Base-by-base conservation (phyloP, 1,139 yeast species). In the Lodderomyces theae region DNA sequence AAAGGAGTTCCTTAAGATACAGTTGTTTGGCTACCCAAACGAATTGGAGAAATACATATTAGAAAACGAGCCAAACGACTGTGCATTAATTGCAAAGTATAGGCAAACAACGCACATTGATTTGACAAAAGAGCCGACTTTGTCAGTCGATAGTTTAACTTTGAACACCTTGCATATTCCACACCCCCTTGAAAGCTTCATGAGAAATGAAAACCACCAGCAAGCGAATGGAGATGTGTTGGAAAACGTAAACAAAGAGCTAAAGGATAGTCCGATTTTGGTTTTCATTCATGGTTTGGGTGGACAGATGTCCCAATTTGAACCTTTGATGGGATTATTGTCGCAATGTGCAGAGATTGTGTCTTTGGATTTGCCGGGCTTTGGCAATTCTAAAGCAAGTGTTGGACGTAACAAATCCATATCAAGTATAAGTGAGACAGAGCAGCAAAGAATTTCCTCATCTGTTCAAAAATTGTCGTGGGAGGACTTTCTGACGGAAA, bases 231-330 rank as follows among this genome's bases (percentile, higher is more conserved):
- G 42, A 30, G 61, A 45, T 35, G 41, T 34, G n/a, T 39, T 50
- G n/a, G 42, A 53, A 3, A 57, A 60, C 37, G 62, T 73, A 12
- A 37, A 34, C 17, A 49, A 54, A 13, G 72, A 72, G 39, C 60
- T 79, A 32, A 61, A 65, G 19, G 69, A 67, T 17, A 60, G 81
- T 38, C 92, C 94, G 0, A 64, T 79, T 4, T 58, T 82, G 11
- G 65, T 85, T 11, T 74, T 85, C 40, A 53, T 85, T 17, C 94
- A 85, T 58, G 94, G 94, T 0, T 61, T 85, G 34, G 94, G 94
- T 1, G 94, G 94, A 7, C 90, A 83, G 54, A 68, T 82, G 63
- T 70, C 84, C 8, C 90, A 83, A 55, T 84, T 86, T 55, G 87
- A 82, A 50, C 76, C 79, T 3, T 62, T 83, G 33, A 68, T 85